Base-by-base conservation (phyloP, 768 basidiomycete species). In the Daedaleopsis nitida region DNA sequence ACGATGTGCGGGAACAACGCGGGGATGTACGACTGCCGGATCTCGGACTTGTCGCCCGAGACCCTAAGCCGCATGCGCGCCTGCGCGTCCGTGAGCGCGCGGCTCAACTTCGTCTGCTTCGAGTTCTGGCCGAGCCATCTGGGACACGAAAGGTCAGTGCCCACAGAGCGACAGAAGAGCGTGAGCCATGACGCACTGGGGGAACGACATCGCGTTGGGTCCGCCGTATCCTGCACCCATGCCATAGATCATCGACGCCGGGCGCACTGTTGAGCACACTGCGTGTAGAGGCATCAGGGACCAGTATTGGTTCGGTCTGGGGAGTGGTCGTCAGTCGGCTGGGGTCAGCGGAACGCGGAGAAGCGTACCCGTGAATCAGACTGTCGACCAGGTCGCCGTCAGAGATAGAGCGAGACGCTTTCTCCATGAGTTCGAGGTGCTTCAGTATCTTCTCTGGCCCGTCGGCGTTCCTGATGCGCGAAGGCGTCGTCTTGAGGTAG, bases 41-140 rank as follows among this genome's bases (percentile, higher is more conserved):
- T 93, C 74, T 98, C 96, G 7, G 80, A 73, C 74, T 90, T 90
- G 76, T 96, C 87, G 7, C 93, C 95, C 9, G 96, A 96, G 0
- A 95, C 92, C 68, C 89, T 91, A 59, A 98, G 82, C 2, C 97
- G 88, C 97, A 98, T 97, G 52, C 90, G 89, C 47, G 94, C 91
- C 73, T 98, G 96, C 11, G 98, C 87, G 60, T 99, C 97, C 39
- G 83, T 83, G 17, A 99, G 80, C 64, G 91, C 88, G 39, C 96
- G 83, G 57, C 72, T 79, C 0, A 98, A 82, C 69, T 96, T 97
- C 65, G 69, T 81, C 73, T 92, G 89, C 70, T 96, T 96, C 59
- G 97, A 98, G 74, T 98, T 98, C 71, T 98, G 94, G 10, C 96
- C 96, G 13, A 99, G 86, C 94, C 94, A 99, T 69, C 96, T 98